Evolutionary conservation across 371 early-diverging fungal species (phyloP).

Genomic region (Ordospora pajunii): DNA sequence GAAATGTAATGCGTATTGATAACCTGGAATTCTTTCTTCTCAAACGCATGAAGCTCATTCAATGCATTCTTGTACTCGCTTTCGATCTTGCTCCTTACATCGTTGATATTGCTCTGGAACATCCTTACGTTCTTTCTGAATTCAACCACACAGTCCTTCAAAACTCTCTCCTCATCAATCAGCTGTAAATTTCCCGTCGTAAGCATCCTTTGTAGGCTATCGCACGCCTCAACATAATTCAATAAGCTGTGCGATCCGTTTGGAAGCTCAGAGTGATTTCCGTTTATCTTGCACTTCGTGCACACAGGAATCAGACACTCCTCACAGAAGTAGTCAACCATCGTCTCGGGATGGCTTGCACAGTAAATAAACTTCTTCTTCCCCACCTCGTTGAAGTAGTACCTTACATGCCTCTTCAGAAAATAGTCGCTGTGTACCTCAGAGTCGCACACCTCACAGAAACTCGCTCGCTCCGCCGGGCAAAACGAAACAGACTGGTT

Average conservation of each 20-base stretch:
- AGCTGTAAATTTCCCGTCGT: background rate
- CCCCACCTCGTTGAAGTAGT: conserved; percentile 57
- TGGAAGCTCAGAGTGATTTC: conserved; percentile 51
- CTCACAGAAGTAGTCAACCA: conserved; percentile 59
- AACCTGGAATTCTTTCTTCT: conserved; percentile 48
- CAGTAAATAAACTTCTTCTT: conserved; percentile 60
- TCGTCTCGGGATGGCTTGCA: conserved; percentile 37
- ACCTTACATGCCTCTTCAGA: conserved; percentile 55
- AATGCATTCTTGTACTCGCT: conserved; percentile 49
- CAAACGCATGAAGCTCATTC: conserved; percentile 44
- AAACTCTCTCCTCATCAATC: conserved; percentile 34
- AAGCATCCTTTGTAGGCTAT: conserved; percentile 22
- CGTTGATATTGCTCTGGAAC: conserved; percentile 40
- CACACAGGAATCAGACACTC: conserved; percentile 58
- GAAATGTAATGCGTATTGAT: conserved; percentile 58
- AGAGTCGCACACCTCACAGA: conserved; percentile 59
- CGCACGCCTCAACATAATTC: conserved; percentile 59
- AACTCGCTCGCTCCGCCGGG: conserved; percentile 60
- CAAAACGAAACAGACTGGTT: conserved; percentile 54
- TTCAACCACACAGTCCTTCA: conserved; percentile 11
- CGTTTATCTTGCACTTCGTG: conserved; percentile 57
- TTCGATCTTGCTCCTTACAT: conserved; percentile 36
- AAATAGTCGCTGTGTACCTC: conserved; percentile 58
- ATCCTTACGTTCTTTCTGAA: background rate
- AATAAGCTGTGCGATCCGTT: conserved; percentile 43